These are phyloP conservation scores for Ziziphus jujuba DNA, from an alignment of 306 rosid genomes.

Conservation along the genomic window DNA sequence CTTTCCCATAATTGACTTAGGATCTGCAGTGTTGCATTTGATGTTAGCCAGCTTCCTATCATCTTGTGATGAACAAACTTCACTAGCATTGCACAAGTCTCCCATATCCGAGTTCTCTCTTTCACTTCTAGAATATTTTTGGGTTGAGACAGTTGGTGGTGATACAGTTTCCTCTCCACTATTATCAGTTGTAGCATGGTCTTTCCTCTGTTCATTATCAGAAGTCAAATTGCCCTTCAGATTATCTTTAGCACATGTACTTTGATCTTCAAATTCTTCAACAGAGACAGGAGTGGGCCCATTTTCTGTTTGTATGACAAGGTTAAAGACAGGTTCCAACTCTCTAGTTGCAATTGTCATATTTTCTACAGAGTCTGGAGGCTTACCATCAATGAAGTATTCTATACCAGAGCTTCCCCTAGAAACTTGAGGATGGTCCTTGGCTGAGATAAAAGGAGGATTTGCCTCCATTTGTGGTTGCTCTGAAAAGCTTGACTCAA, in stretches of 20 bases:
- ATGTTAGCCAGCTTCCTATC: slow-evolving; percentile 34
- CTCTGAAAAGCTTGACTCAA: slow-evolving; percentile 16
- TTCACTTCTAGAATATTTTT: slow-evolving; percentile 42
- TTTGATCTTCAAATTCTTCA: slow-evolving; percentile 33
- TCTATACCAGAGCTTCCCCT: slow-evolving; percentile 31
- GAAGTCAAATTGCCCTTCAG: slow-evolving; percentile 27
- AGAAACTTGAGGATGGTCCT: slow-evolving; percentile 34
- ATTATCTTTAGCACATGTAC: slow-evolving; percentile 31
- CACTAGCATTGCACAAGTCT: slow-evolving; percentile 19
- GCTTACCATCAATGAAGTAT: slow-evolving; percentile 21
- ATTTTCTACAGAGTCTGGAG: slow-evolving; percentile 29
- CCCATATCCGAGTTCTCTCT: slow-evolving; percentile 24
- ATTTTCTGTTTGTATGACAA: slow-evolving; percentile 30
- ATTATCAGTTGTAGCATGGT: slow-evolving; percentile 12
- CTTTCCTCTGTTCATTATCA: slow-evolving; percentile 27
- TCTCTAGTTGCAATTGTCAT: slow-evolving; percentile 26
- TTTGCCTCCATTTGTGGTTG: slow-evolving; percentile 22
- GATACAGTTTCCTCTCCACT: slow-evolving; percentile 32
- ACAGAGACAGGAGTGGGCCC: slow-evolving; percentile 17
- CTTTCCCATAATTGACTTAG: slow-evolving; percentile 30
- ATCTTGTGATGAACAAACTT: slow-evolving; percentile 40
- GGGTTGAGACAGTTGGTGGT: slow-evolving; percentile 28
- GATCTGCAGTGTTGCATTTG: slow-evolving; percentile 32
- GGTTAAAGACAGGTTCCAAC: slow-evolving; percentile 30
- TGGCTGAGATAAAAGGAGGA: slow-evolving; percentile 34